Percentiles rank a stretch among this genome's conserved stretches.
phyloP scores from a whole-genome alignment of 1,139 yeast genomes.

The Debaryomycetaceae sp. region DNA sequence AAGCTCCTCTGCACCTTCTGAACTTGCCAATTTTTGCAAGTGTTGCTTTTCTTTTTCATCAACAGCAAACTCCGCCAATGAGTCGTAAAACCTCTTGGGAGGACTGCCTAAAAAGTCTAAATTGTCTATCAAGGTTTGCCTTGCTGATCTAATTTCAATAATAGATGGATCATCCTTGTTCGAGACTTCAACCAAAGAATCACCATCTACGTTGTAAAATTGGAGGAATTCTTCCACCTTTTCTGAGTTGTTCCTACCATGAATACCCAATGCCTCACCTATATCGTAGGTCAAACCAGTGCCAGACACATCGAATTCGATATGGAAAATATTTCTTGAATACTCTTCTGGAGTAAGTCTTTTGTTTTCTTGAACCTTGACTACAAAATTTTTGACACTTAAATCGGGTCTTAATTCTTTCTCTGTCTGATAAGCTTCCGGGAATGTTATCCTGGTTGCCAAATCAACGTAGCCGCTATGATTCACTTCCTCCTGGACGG shows the following conservation, averaged over 20 bases:
- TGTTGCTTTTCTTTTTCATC: slow-evolving; percentile 64
- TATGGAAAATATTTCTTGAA: slow-evolving; percentile 94
- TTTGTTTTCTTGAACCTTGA: slow-evolving; percentile 86
- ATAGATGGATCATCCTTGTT: slow-evolving; percentile 59
- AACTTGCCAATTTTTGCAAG: slow-evolving; percentile 61
- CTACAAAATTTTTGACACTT: slow-evolving; percentile 80
- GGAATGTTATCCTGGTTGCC: slow-evolving; percentile 72
- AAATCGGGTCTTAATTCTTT: slow-evolving; percentile 81
- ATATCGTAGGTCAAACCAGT: slow-evolving; percentile 89
- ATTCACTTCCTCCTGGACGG: slow-evolving; percentile 38
- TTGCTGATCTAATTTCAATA: slow-evolving; percentile 73
- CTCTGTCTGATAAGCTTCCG: slow-evolving; percentile 66
- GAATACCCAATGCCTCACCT: slow-evolving; percentile 97
- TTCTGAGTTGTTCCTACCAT: slow-evolving; percentile 74
- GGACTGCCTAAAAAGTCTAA: slow-evolving; percentile 93
- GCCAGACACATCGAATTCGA: slow-evolving; percentile 87
- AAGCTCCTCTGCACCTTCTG: slow-evolving; percentile 84
- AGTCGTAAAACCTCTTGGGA: slow-evolving; percentile 89
- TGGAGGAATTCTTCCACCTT: slow-evolving; percentile 67
- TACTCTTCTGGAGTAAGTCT: slow-evolving; percentile 91
- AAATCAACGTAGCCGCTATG: slow-evolving; percentile 48
- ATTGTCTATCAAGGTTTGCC: slow-evolving; percentile 76
- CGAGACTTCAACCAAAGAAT: slow-evolving; percentile 67
- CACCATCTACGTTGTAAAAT: slow-evolving; percentile 68
- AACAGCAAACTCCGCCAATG: slow-evolving; percentile 69